phyloP scores from a whole-genome alignment of 805 yeast genomes.

The Starmerella bombi region DNA sequence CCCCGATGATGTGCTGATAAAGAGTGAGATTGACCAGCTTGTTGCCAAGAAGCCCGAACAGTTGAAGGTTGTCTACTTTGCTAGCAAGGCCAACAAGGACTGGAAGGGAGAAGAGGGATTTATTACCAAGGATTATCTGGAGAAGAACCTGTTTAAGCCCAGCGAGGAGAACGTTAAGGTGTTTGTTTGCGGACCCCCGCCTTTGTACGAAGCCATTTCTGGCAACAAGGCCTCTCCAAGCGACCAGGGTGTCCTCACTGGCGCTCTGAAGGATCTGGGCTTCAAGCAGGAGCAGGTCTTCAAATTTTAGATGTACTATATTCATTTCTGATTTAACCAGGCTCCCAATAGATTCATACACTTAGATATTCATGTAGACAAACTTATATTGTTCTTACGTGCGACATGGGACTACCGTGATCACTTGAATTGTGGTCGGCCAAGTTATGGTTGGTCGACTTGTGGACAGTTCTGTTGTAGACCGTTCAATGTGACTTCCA shows the following conservation, averaged over 20 bases:
- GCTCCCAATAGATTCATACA: not conserved
- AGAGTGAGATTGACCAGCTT: conserved; percentile 58
- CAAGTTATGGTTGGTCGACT: no score
- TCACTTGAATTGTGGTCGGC: no score
- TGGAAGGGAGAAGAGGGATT: conserved; percentile 38
- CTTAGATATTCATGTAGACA: no score
- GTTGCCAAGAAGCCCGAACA: conserved; percentile 62
- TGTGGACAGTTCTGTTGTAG: no score
- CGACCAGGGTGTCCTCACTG: conserved; percentile 91
- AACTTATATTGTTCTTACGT: no score
- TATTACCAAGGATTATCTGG: conserved; percentile 63
- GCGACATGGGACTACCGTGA: no score
- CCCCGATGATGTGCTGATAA: conserved; percentile 67
- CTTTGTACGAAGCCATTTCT: conserved; percentile 72
- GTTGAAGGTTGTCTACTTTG: conserved; percentile 63
- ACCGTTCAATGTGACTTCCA: no score
- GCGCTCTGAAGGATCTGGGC: conserved; percentile 79
- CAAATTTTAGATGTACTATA: conserved; percentile 45
- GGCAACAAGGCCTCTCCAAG: conserved; percentile 74
- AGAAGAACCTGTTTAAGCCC: conserved; percentile 50
- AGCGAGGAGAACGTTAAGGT: conserved; percentile 51
- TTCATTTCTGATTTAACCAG: not conserved
- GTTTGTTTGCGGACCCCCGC: conserved; percentile 94
- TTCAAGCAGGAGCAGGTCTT: conserved; percentile 75
- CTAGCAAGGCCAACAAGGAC: conserved; percentile 38